Percentiles rank a stretch among this genome's conserved stretches.
These are phyloP conservation scores for Venturiaceae sp. DNA, from an alignment of 2,329 filamentous ascomycete genomes.

Conservation along the genomic window DNA sequence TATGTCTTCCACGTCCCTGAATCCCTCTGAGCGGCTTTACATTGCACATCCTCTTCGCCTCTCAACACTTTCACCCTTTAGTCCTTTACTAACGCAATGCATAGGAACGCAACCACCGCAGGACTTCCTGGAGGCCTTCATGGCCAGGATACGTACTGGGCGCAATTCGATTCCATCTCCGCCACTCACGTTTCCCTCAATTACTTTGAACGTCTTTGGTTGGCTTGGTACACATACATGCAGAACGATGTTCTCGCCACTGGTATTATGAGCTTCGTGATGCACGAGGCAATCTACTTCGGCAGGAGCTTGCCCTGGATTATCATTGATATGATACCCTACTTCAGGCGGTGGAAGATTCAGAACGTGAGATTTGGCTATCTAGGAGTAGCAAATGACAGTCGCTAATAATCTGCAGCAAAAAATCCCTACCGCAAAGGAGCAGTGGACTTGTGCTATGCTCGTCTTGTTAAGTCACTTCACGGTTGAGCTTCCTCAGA, in stretches of 20 bases:
- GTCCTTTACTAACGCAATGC: not conserved
- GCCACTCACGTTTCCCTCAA: constrained; percentile 79
- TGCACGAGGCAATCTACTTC: constrained; percentile 95
- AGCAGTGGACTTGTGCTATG: constrained; percentile 90
- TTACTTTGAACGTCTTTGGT: constrained; percentile 80
- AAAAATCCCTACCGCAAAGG: constrained; percentile 85
- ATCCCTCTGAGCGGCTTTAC: not conserved
- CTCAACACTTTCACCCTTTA: not conserved
- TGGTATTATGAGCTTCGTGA: constrained; percentile 91
- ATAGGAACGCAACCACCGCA: constrained; percentile 3
- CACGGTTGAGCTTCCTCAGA: constrained; percentile 95
- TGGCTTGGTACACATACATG: constrained; percentile 95
- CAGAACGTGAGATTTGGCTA: constrained; percentile 54
- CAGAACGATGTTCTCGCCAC: constrained; percentile 95
- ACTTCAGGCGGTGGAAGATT: constrained; percentile 90
- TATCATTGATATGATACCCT: constrained; percentile 78
- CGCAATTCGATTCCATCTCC: constrained; percentile 54
- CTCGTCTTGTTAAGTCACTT: constrained; percentile 93
- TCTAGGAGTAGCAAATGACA: not conserved
- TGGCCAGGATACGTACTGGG: constrained; percentile 41
- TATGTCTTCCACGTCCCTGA: not conserved
- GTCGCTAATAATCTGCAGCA: constrained; percentile 30
- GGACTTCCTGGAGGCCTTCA: not conserved
- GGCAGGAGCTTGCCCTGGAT: constrained; percentile 86
- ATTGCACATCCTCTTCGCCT: not conserved